Evolutionary conservation across 1,284 basidiomycete genomes (phyloP), one percentile per base, ranked within the genome.

Genomic region (Marasmius sp.): DNA sequence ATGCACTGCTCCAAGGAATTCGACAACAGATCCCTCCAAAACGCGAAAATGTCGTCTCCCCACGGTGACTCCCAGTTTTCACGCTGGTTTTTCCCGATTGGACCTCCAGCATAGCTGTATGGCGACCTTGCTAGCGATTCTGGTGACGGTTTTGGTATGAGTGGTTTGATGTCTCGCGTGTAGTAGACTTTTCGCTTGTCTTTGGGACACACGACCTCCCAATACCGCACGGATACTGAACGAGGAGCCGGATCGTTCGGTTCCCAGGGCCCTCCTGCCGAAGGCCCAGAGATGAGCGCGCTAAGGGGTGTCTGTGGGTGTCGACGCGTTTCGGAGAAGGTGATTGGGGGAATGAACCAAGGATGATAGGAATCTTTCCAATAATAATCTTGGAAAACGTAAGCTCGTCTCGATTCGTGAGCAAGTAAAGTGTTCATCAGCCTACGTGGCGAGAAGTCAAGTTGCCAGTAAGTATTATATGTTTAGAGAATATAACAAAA

Each of bases 381-480:
- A 36, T 72, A 61, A 62, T 76, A 76, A 56, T 76, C 74, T 60
- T 77, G 74, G 67, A 82, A 82, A 6, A 81, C 81, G 62, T 81
- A 82, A 2, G 78, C 75, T 38, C 81, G 79, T 14, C 75, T 74
- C 0, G 80, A 75, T 50, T 74, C 75, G 65, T 80, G 79, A 0
- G 81, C 80, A n/a, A 83, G 74, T 67, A 76, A 74, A 1, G 77
- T 73, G 60, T 80, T 79, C 75, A 81, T 77, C n/a, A 81, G 64
- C 14, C 79, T 81, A 12, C 33, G 16, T 36, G 36, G 37, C 12
- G 9, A 8, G 20, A 22, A 3, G 11, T 14, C 27, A 33, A 34
- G 49, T 58, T 47, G 58, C 14, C 37, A 11, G 14, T 27, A 27
- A 27, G 27, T 5, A 27, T 27, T 27, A 5, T 27, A 5, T 27